Evolutionary conservation across 305 asterid genomes (phyloP).

Genomic region (Lippia alba): DNA sequence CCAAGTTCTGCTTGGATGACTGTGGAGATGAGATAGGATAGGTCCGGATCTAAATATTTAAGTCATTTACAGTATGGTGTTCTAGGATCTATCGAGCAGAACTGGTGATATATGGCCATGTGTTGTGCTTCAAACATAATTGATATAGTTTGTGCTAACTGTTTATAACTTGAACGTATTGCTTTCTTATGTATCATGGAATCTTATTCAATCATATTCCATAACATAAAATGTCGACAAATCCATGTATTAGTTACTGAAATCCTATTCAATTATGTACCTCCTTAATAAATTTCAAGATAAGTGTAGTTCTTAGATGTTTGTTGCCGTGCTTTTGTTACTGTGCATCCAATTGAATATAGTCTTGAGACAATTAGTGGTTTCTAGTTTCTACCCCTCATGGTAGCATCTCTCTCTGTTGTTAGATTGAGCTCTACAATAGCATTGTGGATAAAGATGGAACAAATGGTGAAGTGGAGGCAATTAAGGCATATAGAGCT

Average conservation of each 20-base stretch:
- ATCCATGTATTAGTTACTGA: constrained; percentile 6
- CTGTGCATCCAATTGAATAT: constrained; percentile 18
- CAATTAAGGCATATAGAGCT: constrained; percentile 85
- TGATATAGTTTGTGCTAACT: constrained; percentile 6
- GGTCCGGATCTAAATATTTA: background rate
- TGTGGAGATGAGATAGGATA: constrained; percentile 16
- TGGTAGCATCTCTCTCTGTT: constrained; percentile 27
- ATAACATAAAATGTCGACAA: constrained; percentile 8
- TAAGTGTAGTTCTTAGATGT: constrained; percentile 19
- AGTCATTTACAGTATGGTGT: constrained; percentile 2
- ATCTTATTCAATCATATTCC: constrained; percentile 4
- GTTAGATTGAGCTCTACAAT: constrained; percentile 83
- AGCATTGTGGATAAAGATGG: constrained; percentile 88
- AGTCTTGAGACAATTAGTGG: constrained; percentile 10
- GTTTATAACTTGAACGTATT: constrained; percentile 7
- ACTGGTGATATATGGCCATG: constrained; percentile 9
- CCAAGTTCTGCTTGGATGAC: constrained; percentile 16
- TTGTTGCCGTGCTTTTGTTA: background rate
- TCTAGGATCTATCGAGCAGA: constrained; percentile 13
- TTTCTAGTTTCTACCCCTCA: constrained; percentile 28
- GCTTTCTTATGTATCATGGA: background rate
- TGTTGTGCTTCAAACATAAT: constrained; percentile 8
- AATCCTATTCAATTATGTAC: background rate
- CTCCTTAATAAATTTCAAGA: constrained; percentile 7
- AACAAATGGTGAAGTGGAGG: constrained; percentile 63